Evolutionary conservation across 345 rosid genomes (phyloP).

Genomic region (Clausena lansium): DNA sequence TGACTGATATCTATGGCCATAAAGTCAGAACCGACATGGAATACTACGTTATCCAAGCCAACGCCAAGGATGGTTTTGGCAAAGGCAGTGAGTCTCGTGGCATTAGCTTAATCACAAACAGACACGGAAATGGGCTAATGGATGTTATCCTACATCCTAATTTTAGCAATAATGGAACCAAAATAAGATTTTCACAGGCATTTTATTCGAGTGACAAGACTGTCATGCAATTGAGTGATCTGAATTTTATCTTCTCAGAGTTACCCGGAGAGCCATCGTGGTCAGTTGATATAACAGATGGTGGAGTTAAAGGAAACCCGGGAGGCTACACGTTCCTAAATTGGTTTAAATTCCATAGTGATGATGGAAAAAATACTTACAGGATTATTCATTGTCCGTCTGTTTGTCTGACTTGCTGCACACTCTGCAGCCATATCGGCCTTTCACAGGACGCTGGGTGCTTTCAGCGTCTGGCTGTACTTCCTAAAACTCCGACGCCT

Average conservation of each 20-base stretch:
- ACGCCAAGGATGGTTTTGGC: not conserved
- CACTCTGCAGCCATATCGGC: not conserved
- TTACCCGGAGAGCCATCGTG: not conserved
- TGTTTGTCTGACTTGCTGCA: not conserved
- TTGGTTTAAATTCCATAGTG: not conserved
- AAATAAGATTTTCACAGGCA: no score
- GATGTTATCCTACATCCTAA: not conserved
- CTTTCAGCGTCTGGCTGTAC: not conserved
- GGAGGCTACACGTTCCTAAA: not conserved
- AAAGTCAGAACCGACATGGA: not conserved
- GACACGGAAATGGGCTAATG: not conserved
- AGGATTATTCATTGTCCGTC: not conserved
- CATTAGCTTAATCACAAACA: not conserved
- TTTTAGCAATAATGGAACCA: no score
- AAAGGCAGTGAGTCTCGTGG: not conserved
- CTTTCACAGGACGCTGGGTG: not conserved
- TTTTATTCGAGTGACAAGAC: no score
- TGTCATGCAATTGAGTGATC: not conserved
- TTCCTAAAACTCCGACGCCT: not conserved
- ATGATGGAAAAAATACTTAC: no score
- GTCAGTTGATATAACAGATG: not conserved
- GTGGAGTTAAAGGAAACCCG: not conserved
- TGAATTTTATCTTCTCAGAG: not conserved
- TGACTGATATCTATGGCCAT: not conserved
- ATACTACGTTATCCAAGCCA: not conserved